Evolutionary conservation across 139 green algal species (phyloP).

Genomic region (Chlamydomonas sphaeroides): DNA sequence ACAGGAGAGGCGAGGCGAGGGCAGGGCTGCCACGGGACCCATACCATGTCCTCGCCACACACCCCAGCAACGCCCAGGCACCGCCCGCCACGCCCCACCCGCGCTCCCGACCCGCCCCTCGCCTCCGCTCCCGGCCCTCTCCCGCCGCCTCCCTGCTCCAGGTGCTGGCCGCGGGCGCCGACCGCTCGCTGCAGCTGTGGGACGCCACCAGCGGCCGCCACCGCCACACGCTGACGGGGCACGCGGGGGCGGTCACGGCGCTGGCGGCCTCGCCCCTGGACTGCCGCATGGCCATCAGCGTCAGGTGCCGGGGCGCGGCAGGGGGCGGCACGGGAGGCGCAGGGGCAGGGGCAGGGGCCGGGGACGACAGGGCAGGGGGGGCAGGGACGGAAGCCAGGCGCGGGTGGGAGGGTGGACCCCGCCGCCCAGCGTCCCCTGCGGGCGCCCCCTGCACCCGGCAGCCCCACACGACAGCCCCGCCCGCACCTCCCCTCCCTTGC

Average conservation of each 20-base stretch:
- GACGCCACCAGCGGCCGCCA: constrained; percentile 54
- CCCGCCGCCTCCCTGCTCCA: background rate
- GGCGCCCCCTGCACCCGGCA: too few relatives aligned
- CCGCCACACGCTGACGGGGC: constrained; percentile 80
- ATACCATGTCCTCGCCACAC: too few relatives aligned
- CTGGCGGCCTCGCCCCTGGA: constrained; percentile 70
- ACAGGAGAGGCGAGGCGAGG: background rate
- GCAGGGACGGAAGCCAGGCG: too few relatives aligned
- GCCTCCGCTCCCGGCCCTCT: background rate
- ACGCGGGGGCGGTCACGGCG: constrained; percentile 65
- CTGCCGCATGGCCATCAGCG: constrained; percentile 47
- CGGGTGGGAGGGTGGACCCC: too few relatives aligned
- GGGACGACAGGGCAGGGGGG: background rate
- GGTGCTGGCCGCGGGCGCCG: constrained; percentile 68
- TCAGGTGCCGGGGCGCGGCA: background rate
- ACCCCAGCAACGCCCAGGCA: too few relatives aligned
- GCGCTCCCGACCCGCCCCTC: background rate
- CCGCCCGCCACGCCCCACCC: background rate
- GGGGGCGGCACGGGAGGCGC: background rate
- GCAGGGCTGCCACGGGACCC: too few relatives aligned
- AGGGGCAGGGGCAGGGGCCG: background rate
- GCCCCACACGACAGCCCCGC: too few relatives aligned
- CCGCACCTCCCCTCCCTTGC: too few relatives aligned
- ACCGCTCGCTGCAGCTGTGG: constrained; percentile 75
- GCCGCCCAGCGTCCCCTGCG: too few relatives aligned